Conservation (phyloP, 2,329 filamentous ascomycete genomes). For the Fusarium siculi region DNA sequence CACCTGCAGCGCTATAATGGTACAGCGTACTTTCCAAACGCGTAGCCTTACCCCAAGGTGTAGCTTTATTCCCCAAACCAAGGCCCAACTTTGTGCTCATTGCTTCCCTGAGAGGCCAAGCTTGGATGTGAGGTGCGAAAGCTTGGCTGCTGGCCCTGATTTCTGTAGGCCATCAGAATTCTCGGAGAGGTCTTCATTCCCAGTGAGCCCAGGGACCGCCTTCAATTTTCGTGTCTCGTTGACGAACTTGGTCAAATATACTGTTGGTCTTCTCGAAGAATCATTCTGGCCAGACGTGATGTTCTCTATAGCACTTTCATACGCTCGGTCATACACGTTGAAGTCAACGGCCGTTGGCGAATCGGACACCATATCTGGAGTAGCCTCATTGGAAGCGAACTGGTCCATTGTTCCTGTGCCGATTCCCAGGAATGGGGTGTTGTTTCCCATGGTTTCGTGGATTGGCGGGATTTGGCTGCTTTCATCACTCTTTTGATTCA, state of each 20-base stretch:
- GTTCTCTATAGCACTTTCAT: slow-evolving; percentile 78
- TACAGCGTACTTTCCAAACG: slow-evolving; percentile 1
- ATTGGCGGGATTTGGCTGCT: slow-evolving; percentile 62
- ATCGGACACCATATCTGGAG: slow-evolving; percentile 74
- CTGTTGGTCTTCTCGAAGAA: slow-evolving; percentile 52
- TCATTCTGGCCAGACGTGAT: slow-evolving; percentile 62
- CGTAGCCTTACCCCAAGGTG: neutral
- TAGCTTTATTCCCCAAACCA: neutral
- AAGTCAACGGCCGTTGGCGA: slow-evolving; percentile 87
- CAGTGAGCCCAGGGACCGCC: slow-evolving; percentile 49
- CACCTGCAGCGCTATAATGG: slow-evolving; percentile 9
- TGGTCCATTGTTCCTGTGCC: slow-evolving; percentile 70
- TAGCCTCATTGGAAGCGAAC: slow-evolving; percentile 52
- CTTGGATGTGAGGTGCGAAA: slow-evolving; percentile 39
- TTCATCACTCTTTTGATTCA: slow-evolving; percentile 38
- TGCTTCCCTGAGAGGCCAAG: slow-evolving; percentile 32
- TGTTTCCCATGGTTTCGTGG: slow-evolving; percentile 70
- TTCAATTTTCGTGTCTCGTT: slow-evolving; percentile 56
- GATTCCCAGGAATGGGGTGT: slow-evolving; percentile 78
- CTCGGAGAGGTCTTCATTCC: slow-evolving; percentile 35
- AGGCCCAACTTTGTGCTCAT: neutral
- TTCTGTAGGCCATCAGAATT: slow-evolving; percentile 7
- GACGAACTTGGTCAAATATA: slow-evolving; percentile 63
- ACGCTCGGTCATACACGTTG: slow-evolving; percentile 89
- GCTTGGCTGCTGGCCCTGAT: slow-evolving; percentile 24